Evolutionary conservation across 768 basidiomycete genomes (phyloP).

Genomic region (Suillus variegatus): DNA sequence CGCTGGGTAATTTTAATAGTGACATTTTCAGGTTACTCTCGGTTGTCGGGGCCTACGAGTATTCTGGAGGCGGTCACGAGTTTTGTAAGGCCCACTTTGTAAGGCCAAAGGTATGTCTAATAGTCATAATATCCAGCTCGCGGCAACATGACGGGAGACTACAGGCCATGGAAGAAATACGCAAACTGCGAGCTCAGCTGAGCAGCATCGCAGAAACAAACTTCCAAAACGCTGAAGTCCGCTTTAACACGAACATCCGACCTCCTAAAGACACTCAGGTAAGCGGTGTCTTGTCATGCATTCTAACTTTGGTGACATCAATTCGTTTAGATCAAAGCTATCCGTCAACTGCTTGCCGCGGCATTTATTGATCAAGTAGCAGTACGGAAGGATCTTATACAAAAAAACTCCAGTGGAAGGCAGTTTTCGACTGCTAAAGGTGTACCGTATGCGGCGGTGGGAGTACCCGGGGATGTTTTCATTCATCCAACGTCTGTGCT

Average conservation of each 20-base stretch:
- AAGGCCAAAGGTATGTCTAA: slow-evolving; percentile 67
- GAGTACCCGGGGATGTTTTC: slow-evolving; percentile 84
- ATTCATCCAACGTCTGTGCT: slow-evolving; percentile 90
- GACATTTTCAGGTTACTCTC: slow-evolving; percentile 88
- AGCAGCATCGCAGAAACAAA: slow-evolving; percentile 80
- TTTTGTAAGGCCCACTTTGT: slow-evolving; percentile 94
- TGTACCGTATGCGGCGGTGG: slow-evolving; percentile 80
- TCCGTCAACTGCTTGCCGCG: slow-evolving; percentile 85
- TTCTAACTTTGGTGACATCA: slow-evolving; percentile 8
- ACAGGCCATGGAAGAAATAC: slow-evolving; percentile 98
- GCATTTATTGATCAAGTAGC: slow-evolving; percentile 97
- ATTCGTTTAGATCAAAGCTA: slow-evolving; percentile 75
- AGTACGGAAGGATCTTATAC: slow-evolving; percentile 80
- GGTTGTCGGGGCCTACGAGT: slow-evolving; percentile 97
- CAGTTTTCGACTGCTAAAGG: slow-evolving; percentile 77
- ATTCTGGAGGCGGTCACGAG: slow-evolving; percentile 72
- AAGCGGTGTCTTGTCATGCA: slow-evolving; percentile 12
- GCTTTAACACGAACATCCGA: slow-evolving; percentile 61
- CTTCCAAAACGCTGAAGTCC: slow-evolving; percentile 63
- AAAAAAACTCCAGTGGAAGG: slow-evolving; percentile 57
- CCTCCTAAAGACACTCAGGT: slow-evolving; percentile 86
- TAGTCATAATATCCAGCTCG: not conserved
- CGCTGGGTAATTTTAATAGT: slow-evolving; percentile 77
- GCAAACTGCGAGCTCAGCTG: slow-evolving; percentile 90
- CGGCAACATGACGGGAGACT: slow-evolving; percentile 6